These are phyloP conservation scores for Tetracladium maxilliforme DNA, from an alignment of 2,329 filamentous ascomycete species.

Conservation along the genomic window DNA sequence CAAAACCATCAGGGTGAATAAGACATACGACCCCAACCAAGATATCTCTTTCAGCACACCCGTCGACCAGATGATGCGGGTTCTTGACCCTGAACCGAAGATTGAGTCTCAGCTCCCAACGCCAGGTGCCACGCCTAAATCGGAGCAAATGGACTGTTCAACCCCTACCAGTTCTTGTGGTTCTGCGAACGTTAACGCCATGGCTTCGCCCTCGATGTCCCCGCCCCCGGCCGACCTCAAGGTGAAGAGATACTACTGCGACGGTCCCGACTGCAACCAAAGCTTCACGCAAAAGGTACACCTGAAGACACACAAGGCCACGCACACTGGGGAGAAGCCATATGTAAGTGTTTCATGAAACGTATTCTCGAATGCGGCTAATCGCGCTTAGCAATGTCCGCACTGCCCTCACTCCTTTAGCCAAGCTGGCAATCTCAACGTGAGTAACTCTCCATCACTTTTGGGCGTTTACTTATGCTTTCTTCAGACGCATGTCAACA, in stretches of 20 bases:
- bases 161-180: too few species aligned
- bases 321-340: constrained; percentile 81
- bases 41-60: too few species aligned
- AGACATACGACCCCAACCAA: too few species aligned
- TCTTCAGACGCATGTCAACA: constrained; percentile 37
- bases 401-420: constrained; percentile 72
- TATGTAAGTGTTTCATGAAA: constrained; percentile 47
- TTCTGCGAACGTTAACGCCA: too few species aligned
- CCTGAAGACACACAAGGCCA: constrained; percentile 74
- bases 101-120: too few species aligned
- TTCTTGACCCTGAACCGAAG: too few species aligned
- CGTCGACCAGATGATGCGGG: too few species aligned
- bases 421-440: constrained; percentile 81
- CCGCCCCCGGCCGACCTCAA: too few species aligned
- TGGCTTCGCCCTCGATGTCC: too few species aligned
- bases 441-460: constrained; percentile 19
- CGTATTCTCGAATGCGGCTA: constrained; percentile 11
- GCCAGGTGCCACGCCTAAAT: too few species aligned
- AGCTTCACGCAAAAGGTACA: constrained; percentile 87
- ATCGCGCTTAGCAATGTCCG: constrained; percentile 50
- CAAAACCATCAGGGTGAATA: too few species aligned
- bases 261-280: constrained; percentile 60
- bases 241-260: constrained; percentile 61
- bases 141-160: too few species aligned
- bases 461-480: not conserved